A percentile compares a stretch with the other conserved stretches of the same genome.
Conservation (phyloP, 768 basidiomycete genomes). For the Amanita inopinata region DNA sequence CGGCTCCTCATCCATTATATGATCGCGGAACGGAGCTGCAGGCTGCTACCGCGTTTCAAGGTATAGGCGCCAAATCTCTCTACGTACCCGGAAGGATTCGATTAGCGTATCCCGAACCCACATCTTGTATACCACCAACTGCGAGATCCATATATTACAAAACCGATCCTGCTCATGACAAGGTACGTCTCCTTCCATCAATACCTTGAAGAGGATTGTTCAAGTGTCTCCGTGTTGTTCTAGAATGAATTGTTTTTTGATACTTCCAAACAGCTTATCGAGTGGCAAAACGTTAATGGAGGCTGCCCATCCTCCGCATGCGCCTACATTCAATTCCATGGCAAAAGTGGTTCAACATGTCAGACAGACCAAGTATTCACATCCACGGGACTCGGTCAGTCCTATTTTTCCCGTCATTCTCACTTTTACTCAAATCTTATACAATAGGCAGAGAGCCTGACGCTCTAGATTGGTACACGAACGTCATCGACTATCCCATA, state of each 20-base stretch:
- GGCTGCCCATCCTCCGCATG: slow-evolving; percentile 31
- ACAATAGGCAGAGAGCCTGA: slow-evolving; percentile 13
- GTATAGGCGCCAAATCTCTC: slow-evolving; percentile 30
- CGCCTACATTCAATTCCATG: slow-evolving; percentile 39
- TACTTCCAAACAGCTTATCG: slow-evolving; percentile 26
- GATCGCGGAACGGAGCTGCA: slow-evolving; percentile 30
- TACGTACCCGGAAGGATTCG: slow-evolving; percentile 31
- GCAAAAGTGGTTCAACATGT: slow-evolving; percentile 31
- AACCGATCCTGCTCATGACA: slow-evolving; percentile 40
- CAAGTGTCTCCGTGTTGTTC: not conserved
- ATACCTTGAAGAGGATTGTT: not conserved
- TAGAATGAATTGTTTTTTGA: slow-evolving; percentile 37
- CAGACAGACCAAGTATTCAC: slow-evolving; percentile 31
- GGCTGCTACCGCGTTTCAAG: slow-evolving; percentile 29
- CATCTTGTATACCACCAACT: slow-evolving; percentile 23
- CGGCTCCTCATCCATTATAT: slow-evolving; percentile 35
- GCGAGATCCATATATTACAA: slow-evolving; percentile 23
- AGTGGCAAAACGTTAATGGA: slow-evolving; percentile 28
- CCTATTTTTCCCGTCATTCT: not conserved
- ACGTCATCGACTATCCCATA: slow-evolving; percentile 22
- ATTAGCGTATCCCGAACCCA: slow-evolving; percentile 21
- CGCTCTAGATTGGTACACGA: slow-evolving; percentile 30
- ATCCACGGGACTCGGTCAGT: slow-evolving; percentile 34
- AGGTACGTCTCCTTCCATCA: slow-evolving; percentile 17
- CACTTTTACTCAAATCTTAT: not conserved